Evolutionary conservation across 495 filamentous ascomycete species (phyloP).

Genomic region (Aspergillus cristatus): DNA sequence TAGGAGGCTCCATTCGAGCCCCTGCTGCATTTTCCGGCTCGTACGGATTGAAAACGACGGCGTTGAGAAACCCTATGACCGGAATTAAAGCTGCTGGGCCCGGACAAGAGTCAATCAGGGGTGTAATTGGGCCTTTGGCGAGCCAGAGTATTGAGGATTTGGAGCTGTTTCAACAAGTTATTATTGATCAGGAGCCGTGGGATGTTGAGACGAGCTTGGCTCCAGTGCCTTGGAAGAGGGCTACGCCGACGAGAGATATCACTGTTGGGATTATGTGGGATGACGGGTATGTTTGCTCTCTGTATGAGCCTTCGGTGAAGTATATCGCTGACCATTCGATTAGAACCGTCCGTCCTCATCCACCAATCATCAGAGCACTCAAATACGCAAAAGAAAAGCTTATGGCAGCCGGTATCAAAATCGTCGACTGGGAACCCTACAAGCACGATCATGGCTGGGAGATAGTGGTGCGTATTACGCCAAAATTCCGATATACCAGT

Average conservation of each 20-base stretch:
- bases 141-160: slow-evolving; percentile 52
- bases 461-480: slow-evolving; percentile 36
- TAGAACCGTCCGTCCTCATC: slow-evolving; percentile 50
- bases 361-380: slow-evolving; percentile 55
- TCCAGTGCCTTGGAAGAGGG: slow-evolving; percentile 49
- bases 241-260: slow-evolving; percentile 34
- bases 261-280: slow-evolving; percentile 61
- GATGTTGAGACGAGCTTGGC: slow-evolving; percentile 47
- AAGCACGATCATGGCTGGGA: slow-evolving; percentile 52
- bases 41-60: slow-evolving; percentile 49
- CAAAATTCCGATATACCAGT: not conserved
- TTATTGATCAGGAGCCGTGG: slow-evolving; percentile 55
- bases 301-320: not conserved
- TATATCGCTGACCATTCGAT: not conserved
- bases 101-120: slow-evolving; percentile 51
- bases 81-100: slow-evolving; percentile 37
- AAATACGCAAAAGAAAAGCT: slow-evolving; percentile 47
- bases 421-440: slow-evolving; percentile 60
- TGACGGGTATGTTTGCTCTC: slow-evolving; percentile 44
- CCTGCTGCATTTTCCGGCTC: slow-evolving; percentile 52
- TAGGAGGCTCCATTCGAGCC: slow-evolving; percentile 54
- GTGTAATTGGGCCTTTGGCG: slow-evolving; percentile 52
- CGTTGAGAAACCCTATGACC: slow-evolving; percentile 41
- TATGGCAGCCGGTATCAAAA: slow-evolving; percentile 38
- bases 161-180: slow-evolving; percentile 52